These are phyloP conservation scores for Penicillium soppii DNA, from an alignment of 495 filamentous ascomycete genomes.

Conservation along the genomic window DNA sequence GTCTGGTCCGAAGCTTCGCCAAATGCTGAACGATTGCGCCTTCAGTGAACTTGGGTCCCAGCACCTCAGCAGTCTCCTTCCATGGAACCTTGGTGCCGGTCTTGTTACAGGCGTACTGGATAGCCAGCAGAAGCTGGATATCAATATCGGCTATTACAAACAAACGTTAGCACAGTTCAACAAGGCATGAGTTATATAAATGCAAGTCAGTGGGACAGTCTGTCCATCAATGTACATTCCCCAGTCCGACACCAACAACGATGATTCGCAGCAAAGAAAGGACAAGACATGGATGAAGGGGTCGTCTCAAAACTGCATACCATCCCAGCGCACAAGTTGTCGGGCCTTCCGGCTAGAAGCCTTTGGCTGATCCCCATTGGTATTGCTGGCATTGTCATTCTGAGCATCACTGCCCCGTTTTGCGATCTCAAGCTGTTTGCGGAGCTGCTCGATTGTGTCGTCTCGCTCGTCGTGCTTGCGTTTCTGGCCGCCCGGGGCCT, in stretches of 20 bases:
- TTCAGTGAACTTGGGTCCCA: slow-evolving; percentile 37
- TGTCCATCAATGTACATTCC: neutral
- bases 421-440: neutral
- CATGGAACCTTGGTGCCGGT: slow-evolving; percentile 40
- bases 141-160: slow-evolving; percentile 36
- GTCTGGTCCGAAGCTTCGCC: slow-evolving; percentile 41
- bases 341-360: neutral
- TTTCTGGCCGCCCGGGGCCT: neutral
- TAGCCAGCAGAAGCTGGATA: slow-evolving; percentile 38
- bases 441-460: neutral
- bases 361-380: neutral
- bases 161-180: neutral
- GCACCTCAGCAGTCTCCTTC: slow-evolving; percentile 31
- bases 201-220: neutral
- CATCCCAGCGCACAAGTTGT: neutral
- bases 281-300: too few species aligned
- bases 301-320: too few species aligned
- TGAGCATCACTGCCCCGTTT: too few species aligned
- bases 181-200: neutral
- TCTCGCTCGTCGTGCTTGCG: neutral
- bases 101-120: slow-evolving; percentile 44
- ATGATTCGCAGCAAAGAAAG: too few species aligned
- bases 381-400: neutral
- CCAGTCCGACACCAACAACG: too few species aligned
- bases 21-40: slow-evolving; percentile 51